Evolutionary conservation across 2,329 filamentous ascomycete genomes (phyloP).

Genomic region (Penicillium sp.): DNA sequence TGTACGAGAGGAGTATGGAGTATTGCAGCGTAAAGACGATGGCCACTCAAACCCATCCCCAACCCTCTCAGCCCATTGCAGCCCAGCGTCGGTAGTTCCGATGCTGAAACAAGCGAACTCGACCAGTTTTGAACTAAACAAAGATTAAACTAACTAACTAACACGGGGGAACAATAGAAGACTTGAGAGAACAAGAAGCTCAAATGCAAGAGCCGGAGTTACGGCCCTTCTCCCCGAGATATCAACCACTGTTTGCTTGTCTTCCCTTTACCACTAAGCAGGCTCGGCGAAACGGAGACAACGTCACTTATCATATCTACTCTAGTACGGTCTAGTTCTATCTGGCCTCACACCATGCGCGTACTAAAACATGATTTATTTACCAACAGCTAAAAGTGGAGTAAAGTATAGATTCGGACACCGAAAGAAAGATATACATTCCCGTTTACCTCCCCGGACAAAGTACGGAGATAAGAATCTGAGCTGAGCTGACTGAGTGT

Average conservation of each 20-base stretch:
- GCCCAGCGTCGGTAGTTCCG: not conserved
- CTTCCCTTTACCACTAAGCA: not conserved
- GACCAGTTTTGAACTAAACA: not conserved
- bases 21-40: not conserved
- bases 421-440: not conserved
- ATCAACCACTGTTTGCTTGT: not conserved
- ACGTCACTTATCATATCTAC: not conserved
- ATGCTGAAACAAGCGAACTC: not conserved
- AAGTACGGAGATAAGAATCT: not conserved
- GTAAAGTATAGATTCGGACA: too few species aligned
- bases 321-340: not conserved
- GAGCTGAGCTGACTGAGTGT: not conserved
- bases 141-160: not conserved
- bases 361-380: not conserved
- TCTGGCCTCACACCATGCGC: not conserved
- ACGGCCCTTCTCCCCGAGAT: not conserved
- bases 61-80: not conserved
- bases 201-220: not conserved
- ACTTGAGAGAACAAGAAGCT: not conserved
- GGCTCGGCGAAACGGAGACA: too few species aligned
- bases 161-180: not conserved
- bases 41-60: not conserved
- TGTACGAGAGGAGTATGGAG: not conserved
- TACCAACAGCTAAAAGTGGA: not conserved
- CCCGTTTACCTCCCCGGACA: not conserved